Evolutionary conservation across 2,329 filamentous ascomycete genomes (phyloP).

Genomic region (Fusarium continuum): DNA sequence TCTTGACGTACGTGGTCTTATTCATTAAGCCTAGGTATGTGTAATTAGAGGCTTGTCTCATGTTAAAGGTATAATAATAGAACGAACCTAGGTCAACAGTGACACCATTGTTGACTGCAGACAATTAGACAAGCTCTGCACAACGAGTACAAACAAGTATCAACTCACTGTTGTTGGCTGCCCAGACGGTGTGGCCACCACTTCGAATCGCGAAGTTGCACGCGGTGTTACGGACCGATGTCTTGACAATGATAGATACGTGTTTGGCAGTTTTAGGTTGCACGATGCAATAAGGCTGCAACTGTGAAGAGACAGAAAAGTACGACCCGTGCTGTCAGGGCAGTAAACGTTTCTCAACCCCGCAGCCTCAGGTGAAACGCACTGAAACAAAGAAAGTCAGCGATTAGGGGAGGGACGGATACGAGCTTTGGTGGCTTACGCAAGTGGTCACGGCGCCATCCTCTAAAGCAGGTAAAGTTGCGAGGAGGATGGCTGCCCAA

Average conservation of each 20-base stretch:
- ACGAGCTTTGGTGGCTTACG: slow-evolving; percentile 4
- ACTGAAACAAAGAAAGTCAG: slow-evolving; percentile 11
- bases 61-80: not conserved
- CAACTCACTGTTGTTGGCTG: slow-evolving; percentile 10
- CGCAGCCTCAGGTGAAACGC: slow-evolving; percentile 9
- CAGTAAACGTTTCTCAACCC: slow-evolving; percentile 24
- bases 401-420: not conserved
- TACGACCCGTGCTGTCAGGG: slow-evolving; percentile 27
- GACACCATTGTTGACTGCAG: slow-evolving; percentile 10
- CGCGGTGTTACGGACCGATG: not conserved
- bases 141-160: not conserved
- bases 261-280: slow-evolving; percentile 34
- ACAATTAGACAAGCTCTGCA: not conserved
- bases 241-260: slow-evolving; percentile 31
- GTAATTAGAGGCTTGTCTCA: not conserved
- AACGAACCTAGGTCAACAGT: slow-evolving; percentile 15
- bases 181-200: slow-evolving; percentile 17
- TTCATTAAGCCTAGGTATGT: slow-evolving; percentile 8
- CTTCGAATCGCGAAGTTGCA: slow-evolving; percentile 16
- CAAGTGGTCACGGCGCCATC: not conserved
- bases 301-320: slow-evolving; percentile 36
- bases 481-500: slow-evolving; percentile 5
- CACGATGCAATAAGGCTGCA: slow-evolving; percentile 42
- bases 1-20: slow-evolving; percentile 8
- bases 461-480: not conserved